phyloP scores from a whole-genome alignment of 768 basidiomycete species.

The Lepiota venenata region DNA sequence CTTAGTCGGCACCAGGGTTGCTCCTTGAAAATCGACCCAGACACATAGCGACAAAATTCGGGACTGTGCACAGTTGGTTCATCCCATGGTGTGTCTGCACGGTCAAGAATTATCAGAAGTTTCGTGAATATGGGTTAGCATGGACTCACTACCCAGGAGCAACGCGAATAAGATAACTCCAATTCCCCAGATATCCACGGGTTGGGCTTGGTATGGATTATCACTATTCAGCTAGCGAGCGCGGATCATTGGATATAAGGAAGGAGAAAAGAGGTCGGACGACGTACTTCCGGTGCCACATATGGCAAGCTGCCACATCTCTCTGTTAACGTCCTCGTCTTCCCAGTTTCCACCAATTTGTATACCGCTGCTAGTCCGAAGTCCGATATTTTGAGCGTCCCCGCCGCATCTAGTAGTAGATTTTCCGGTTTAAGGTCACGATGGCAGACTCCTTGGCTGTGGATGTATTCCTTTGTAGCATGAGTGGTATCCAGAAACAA shows the following conservation, averaged over 20 bases:
- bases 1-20: slow-evolving; percentile 77
- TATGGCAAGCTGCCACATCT: slow-evolving; percentile 93
- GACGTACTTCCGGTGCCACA: slow-evolving; percentile 84
- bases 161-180: slow-evolving; percentile 94
- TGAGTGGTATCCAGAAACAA: neutral
- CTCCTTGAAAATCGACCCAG: slow-evolving; percentile 69
- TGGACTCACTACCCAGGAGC: slow-evolving; percentile 77
- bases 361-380: slow-evolving; percentile 94
- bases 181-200: slow-evolving; percentile 94
- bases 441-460: slow-evolving; percentile 88
- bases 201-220: slow-evolving; percentile 80
- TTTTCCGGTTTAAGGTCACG: slow-evolving; percentile 98
- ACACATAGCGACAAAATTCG: slow-evolving; percentile 76
- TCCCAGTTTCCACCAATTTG: slow-evolving; percentile 76
- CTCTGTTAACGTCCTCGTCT: slow-evolving; percentile 72
- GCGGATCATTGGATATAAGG: neutral
- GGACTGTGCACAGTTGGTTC: slow-evolving; percentile 77
- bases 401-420: slow-evolving; percentile 77
- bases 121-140: neutral
- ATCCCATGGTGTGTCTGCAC: slow-evolving; percentile 91
- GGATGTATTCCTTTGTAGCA: slow-evolving; percentile 67
- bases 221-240: slow-evolving; percentile 56
- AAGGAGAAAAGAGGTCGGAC: neutral
- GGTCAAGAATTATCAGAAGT: neutral
- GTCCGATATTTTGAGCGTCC: slow-evolving; percentile 89